These are phyloP conservation scores for Leavenworthia alabamica DNA, from an alignment of 345 rosid genomes.

Conservation along the genomic window DNA sequence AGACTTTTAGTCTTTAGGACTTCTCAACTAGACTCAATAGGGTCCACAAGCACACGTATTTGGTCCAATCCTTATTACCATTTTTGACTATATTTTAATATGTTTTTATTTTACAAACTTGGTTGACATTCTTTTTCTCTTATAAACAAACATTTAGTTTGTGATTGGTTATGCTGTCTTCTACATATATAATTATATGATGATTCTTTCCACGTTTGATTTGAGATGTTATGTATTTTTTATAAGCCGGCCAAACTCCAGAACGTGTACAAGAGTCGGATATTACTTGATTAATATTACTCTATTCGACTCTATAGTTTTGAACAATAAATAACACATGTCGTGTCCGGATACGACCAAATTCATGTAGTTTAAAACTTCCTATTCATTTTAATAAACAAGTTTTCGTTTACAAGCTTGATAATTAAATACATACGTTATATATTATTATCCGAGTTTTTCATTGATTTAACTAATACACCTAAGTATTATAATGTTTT, in stretches of 20 bases:
- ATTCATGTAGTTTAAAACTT: too few relatives aligned
- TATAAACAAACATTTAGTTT: not conserved
- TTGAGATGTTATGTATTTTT: not conserved
- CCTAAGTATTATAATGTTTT: too few relatives aligned
- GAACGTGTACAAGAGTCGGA: too few relatives aligned
- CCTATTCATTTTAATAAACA: too few relatives aligned
- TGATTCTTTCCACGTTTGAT: not conserved
- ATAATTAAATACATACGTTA: too few relatives aligned
- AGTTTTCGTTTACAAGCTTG: too few relatives aligned
- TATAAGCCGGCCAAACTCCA: not conserved
- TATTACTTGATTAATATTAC: too few relatives aligned
- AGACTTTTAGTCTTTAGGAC: slow-evolving; percentile 11
- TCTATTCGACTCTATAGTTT: too few relatives aligned
- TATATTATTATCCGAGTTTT: too few relatives aligned
- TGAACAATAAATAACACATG: too few relatives aligned
- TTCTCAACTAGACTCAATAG: not conserved
- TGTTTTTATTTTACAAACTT: not conserved
- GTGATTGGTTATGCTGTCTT: not conserved
- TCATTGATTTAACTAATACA: too few relatives aligned
- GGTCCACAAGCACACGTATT: slow-evolving; percentile 31
- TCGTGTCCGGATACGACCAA: too few relatives aligned
- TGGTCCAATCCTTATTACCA: slow-evolving; percentile 4
- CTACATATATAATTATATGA: not conserved
- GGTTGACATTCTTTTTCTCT: slow-evolving; percentile 20
- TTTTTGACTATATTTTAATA: not conserved